These are phyloP conservation scores for Thuidium tamariscinum DNA, from an alignment of 225 moss, liverwort and hornwort genomes.

Conservation along the genomic window DNA sequence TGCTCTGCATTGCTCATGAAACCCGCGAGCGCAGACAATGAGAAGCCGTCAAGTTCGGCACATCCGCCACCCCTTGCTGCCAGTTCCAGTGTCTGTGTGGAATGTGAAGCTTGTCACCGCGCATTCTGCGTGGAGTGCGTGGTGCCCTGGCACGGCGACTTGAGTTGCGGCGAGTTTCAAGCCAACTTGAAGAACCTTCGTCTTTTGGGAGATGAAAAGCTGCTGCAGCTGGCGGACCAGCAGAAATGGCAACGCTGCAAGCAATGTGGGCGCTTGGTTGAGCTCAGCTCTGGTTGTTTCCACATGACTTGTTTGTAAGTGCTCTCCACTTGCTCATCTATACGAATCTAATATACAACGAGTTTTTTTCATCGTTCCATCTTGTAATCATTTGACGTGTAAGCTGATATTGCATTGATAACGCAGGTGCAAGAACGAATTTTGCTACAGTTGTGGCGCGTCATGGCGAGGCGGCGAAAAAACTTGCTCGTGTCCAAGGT, in stretches of 20 bases:
- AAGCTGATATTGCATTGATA: not conserved
- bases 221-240: constrained; percentile 3
- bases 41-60: not conserved
- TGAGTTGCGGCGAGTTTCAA: constrained; percentile 17
- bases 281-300: constrained; percentile 12
- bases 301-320: constrained; percentile 33
- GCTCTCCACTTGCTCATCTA: not conserved
- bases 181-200: not conserved
- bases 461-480: not conserved
- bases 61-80: not conserved
- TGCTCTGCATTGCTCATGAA: constrained; percentile 26
- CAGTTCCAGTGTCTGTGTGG: not conserved
- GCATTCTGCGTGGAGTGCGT: constrained; percentile 16
- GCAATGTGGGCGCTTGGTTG: constrained; percentile 14
- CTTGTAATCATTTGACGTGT: not conserved
- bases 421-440: constrained; percentile 20
- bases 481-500: not conserved
- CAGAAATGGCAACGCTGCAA: constrained; percentile 33
- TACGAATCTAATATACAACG: not conserved
- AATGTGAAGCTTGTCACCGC: constrained; percentile 29
- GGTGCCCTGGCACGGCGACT: constrained; percentile 27
- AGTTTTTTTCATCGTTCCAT: not conserved
- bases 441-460: constrained; percentile 29
- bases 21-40: not conserved
- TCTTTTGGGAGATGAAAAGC: constrained; percentile 9